Base-by-base conservation (phyloP, 2,329 filamentous ascomycete genomes). In the Apiospora kogelbergensis region DNA sequence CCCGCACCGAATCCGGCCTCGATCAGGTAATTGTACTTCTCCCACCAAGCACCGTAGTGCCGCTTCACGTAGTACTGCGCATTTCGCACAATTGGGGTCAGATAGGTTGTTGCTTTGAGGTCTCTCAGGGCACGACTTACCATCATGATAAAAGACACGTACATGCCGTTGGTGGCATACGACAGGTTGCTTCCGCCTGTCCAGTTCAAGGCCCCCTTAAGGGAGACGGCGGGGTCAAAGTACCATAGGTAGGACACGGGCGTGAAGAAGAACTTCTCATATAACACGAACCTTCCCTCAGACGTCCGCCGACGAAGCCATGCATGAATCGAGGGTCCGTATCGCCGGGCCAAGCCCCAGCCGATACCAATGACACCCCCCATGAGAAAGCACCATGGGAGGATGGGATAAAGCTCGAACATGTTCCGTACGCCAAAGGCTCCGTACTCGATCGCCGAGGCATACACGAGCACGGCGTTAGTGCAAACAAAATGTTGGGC, bases 1-100 rank as follows among this genome's bases (percentile, higher is more conserved):
- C 81, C 81, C 1, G 77, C 78, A 40, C 83, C 81, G 33, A 83
- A 73, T 0, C 78, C 80, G 0, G 80, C 80, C n/a, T 42, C 37
- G 37, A 65, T 65, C 63, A 65, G 41, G 84, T 70, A 67, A 15
- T 66, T 78, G 65, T 78, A 79, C 24, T 74, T 71, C 66, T 76
- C 77, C 77, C 77, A 78, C 69, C 69, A 70, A 2, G 69, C 67
- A n/a, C 67, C 69, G 76, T 78, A 84, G 3, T 82, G 84, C 13
- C 65, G 63, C 24, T 65, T 65, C 30, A 68, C 77, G 42, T 71
- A 71, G 70, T 76, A 78, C 63, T 76, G 74, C 46, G 7, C 7
- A 15, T 20, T 33, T 20, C 46, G 15, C 46, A 48, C 22, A 11
- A 6, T 17, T 4, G 7, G 17, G 17, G 53, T 60, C 37, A 60